Evolutionary conservation across 169 alveolate species (phyloP).

Genomic region (Toxoplasma gondii): DNA sequence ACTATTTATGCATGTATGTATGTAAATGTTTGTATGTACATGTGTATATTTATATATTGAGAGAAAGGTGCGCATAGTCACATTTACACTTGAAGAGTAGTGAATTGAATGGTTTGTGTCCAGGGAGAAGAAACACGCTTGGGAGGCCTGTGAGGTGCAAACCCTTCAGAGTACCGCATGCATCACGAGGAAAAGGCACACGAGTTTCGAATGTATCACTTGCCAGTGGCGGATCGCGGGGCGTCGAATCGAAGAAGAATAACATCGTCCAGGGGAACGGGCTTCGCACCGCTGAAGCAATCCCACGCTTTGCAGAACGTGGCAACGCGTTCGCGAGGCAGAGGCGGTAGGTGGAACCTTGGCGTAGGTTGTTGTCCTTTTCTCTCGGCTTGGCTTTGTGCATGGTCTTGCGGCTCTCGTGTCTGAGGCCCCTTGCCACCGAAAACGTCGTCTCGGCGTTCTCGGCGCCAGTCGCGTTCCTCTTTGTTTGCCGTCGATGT

Average conservation of each 20-base stretch:
- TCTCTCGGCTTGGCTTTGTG: neutral
- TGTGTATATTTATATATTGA: no score
- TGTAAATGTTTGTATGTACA: no score
- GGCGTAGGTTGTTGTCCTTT: neutral
- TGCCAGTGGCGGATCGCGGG: slow-evolving; percentile 13
- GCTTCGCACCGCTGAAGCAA: neutral
- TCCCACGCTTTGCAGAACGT: slow-evolving; percentile 30
- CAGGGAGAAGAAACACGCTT: no score
- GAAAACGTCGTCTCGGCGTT: neutral
- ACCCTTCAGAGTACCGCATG: no score
- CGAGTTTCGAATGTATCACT: neutral
- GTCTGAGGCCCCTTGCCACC: neutral
- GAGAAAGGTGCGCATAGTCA: no score
- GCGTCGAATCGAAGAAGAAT: slow-evolving; percentile 22
- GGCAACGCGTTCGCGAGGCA: slow-evolving; percentile 14
- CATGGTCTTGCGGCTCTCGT: neutral
- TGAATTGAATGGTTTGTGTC: no score
- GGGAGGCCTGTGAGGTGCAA: no score
- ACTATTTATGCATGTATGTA: no score
- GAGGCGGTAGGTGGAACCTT: neutral
- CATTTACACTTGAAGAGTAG: no score
- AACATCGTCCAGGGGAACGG: slow-evolving; percentile 23
- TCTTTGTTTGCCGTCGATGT: neutral
- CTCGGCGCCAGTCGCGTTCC: neutral
- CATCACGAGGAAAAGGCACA: neutral